Conservation (phyloP, 208 protist species). For the Acanthamoeba triangularis region DNA sequence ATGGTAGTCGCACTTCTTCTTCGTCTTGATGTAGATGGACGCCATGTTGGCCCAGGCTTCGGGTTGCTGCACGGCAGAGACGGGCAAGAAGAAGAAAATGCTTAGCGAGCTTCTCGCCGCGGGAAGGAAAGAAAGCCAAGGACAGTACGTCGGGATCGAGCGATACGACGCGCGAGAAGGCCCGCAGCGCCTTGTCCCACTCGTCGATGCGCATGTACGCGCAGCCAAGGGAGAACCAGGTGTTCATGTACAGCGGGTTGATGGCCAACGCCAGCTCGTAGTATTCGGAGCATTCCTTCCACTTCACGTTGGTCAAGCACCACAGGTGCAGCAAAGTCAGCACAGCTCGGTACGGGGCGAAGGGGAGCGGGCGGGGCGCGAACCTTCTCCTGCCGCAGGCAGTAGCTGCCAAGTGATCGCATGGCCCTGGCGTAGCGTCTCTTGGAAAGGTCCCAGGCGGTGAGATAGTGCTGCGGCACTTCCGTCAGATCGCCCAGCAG, state of each 20-base stretch:
- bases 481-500: slow-evolving; percentile 86
- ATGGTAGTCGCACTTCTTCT: slow-evolving; percentile 72
- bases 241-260: slow-evolving; percentile 83
- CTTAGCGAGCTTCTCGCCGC: not conserved
- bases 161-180: slow-evolving; percentile 80
- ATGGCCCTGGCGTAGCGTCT: slow-evolving; percentile 81
- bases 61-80: slow-evolving; percentile 77
- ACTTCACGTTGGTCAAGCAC: slow-evolving; percentile 1
- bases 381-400: slow-evolving; percentile 78
- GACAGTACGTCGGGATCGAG: slow-evolving; percentile 81
- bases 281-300: slow-evolving; percentile 58
- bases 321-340: not conserved
- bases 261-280: slow-evolving; percentile 82
- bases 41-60: slow-evolving; percentile 88
- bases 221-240: slow-evolving; percentile 89
- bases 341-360: not conserved
- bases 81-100: not conserved
- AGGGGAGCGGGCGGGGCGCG: not conserved
- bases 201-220: slow-evolving; percentile 83
- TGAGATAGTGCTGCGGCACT: slow-evolving; percentile 77
- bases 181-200: slow-evolving; percentile 81
- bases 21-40: slow-evolving; percentile 82
- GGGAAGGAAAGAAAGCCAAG: not conserved
- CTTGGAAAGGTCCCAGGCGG: slow-evolving; percentile 85
- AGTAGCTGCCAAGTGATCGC: slow-evolving; percentile 78